Evolutionary conservation across 352 stramenopile genomes (phyloP).

Genomic region (Pseudoperonospora humuli): DNA sequence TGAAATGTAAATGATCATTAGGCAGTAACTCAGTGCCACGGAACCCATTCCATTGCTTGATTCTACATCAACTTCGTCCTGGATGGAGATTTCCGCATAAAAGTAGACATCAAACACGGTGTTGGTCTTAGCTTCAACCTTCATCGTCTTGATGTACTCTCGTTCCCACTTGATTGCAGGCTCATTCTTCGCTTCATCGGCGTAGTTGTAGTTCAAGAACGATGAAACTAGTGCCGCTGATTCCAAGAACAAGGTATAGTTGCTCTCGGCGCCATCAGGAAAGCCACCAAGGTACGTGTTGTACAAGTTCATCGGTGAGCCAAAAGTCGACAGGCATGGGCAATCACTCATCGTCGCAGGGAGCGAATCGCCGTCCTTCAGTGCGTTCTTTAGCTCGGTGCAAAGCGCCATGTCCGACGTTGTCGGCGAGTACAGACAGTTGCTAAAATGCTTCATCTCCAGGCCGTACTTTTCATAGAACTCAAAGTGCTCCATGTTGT

Average conservation of each 20-base stretch:
- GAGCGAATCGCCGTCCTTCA: slow-evolving; percentile 32
- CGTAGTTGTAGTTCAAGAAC: slow-evolving; percentile 57
- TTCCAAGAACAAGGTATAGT: slow-evolving; percentile 44
- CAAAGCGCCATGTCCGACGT: slow-evolving; percentile 45
- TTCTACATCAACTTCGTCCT: slow-evolving; percentile 52
- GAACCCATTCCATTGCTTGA: slow-evolving; percentile 42
- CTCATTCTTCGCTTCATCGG: slow-evolving; percentile 37
- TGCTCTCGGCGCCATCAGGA: slow-evolving; percentile 35
- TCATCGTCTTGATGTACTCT: slow-evolving; percentile 48
- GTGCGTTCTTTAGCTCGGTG: slow-evolving; percentile 27
- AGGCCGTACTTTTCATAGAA: slow-evolving; percentile 45
- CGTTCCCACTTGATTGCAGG: slow-evolving; percentile 49
- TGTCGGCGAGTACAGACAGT: slow-evolving; percentile 47
- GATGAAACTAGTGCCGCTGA: slow-evolving; percentile 41
- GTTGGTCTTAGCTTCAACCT: slow-evolving; percentile 32
- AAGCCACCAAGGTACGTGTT: slow-evolving; percentile 56
- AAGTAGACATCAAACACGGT: slow-evolving; percentile 49
- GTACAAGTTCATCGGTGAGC: slow-evolving; percentile 65
- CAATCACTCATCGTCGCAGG: slow-evolving; percentile 53
- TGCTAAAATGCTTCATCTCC: slow-evolving; percentile 46
- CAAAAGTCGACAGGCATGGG: slow-evolving; percentile 49
- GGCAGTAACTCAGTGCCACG: slow-evolving; percentile 41
- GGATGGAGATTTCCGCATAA: slow-evolving; percentile 47
- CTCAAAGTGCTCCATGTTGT: slow-evolving; percentile 50
- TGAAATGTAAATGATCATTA: slow-evolving; percentile 67